A percentile compares a stretch with the other conserved stretches of the same genome.
phyloP scores from a whole-genome alignment of 768 basidiomycete species.

The Hirschioporus abietinus region DNA sequence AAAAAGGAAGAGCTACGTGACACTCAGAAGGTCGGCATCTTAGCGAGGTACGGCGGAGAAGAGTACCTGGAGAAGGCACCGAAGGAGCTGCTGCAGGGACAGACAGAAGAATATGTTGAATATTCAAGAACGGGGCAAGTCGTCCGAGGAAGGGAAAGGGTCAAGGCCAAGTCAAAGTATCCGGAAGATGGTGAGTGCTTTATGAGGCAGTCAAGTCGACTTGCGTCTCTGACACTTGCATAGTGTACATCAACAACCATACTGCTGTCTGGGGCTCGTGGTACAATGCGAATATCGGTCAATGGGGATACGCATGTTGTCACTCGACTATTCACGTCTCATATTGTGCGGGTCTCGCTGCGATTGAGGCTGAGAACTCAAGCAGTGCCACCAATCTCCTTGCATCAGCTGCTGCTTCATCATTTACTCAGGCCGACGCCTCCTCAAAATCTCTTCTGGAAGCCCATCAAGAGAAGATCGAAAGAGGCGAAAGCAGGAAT shows the following conservation, averaged over 20 bases:
- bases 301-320: slow-evolving; percentile 96
- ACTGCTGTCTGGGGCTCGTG: slow-evolving; percentile 97
- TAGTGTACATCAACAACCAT: slow-evolving; percentile 91
- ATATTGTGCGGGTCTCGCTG: slow-evolving; percentile 86
- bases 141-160: slow-evolving; percentile 86
- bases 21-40: slow-evolving; percentile 80
- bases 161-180: slow-evolving; percentile 87
- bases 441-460: slow-evolving; percentile 6
- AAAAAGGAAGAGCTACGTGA: slow-evolving; percentile 93
- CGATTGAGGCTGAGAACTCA: slow-evolving; percentile 72
- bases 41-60: slow-evolving; percentile 92
- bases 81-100: slow-evolving; percentile 87
- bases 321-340: slow-evolving; percentile 82
- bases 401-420: slow-evolving; percentile 30
- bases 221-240: slow-evolving; percentile 9
- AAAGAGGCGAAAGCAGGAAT: slow-evolving; percentile 16
- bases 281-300: slow-evolving; percentile 63
- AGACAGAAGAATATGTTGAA: slow-evolving; percentile 97
- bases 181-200: slow-evolving; percentile 81
- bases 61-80: slow-evolving; percentile 88
- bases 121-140: slow-evolving; percentile 90
- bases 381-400: slow-evolving; percentile 70
- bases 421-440: slow-evolving; percentile 17
- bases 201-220: slow-evolving; percentile 5
- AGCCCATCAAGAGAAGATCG: slow-evolving; percentile 6